Conservation (phyloP, 768 basidiomycete species). For the Phlebiopsis flavidoalba region DNA sequence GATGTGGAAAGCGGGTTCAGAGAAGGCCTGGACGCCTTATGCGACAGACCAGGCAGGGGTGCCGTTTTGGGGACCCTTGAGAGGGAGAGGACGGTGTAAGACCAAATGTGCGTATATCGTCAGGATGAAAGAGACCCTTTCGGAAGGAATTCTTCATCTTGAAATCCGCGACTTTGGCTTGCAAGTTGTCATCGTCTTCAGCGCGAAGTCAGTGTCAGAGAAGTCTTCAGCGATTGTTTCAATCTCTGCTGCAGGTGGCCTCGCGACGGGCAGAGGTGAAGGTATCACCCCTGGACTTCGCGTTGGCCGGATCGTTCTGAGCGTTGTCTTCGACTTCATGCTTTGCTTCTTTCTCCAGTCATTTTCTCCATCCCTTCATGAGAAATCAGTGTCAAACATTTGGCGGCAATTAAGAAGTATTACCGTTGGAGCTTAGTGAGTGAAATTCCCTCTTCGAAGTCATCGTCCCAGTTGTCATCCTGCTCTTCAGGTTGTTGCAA, state of each 20-base stretch:
- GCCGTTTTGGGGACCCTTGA: constrained; percentile 64
- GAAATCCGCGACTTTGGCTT: constrained; percentile 80
- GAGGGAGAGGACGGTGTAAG: constrained; percentile 42
- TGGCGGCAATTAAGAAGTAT: neutral
- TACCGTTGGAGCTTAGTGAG: constrained; percentile 78
- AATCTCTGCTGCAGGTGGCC: constrained; percentile 57
- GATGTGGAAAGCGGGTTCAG: constrained; percentile 38
- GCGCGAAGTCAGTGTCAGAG: constrained; percentile 72
- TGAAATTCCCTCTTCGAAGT: constrained; percentile 93
- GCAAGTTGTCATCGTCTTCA: constrained; percentile 67
- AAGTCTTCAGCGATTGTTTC: constrained; percentile 83
- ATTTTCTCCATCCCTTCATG: constrained; percentile 55
- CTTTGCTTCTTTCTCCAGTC: constrained; percentile 49
- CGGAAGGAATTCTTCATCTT: constrained; percentile 73
- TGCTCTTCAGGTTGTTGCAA: constrained; percentile 78
- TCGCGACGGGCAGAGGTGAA: constrained; percentile 44
- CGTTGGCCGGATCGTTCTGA: constrained; percentile 71
- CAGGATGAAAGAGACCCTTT: constrained; percentile 82
- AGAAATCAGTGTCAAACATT: neutral
- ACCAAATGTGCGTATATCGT: constrained; percentile 81
- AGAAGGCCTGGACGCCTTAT: constrained; percentile 49
- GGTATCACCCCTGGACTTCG: constrained; percentile 56
- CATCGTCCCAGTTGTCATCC: constrained; percentile 97
- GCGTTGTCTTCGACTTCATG: constrained; percentile 64
- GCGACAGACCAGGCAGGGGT: constrained; percentile 52